phyloP scores from a whole-genome alignment of 2,329 filamentous ascomycete genomes.

The Aaosphaeria arxii region DNA sequence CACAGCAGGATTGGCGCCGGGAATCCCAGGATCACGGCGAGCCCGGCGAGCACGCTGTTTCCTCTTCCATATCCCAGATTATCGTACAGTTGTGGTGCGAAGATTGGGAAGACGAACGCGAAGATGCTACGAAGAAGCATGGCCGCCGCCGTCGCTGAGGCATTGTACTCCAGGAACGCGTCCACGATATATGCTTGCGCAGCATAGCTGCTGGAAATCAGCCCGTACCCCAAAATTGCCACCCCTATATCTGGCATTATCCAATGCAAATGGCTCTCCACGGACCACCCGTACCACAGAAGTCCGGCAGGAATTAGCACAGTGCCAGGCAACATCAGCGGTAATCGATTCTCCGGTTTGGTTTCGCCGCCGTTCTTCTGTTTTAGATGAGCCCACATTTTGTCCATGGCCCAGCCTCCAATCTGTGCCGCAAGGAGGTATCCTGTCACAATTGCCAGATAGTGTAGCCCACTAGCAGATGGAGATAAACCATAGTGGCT shows the following conservation, averaged over 20 bases:
- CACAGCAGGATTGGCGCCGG: constrained; percentile 46
- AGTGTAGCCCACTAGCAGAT: constrained; percentile 15
- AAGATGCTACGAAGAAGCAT: constrained; percentile 14
- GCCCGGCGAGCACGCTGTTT: constrained; percentile 20
- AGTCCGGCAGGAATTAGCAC: constrained; percentile 28
- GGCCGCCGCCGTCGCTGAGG: constrained; percentile 54
- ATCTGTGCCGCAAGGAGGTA: constrained; percentile 45
- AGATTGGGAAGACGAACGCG: constrained; percentile 32
- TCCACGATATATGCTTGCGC: constrained; percentile 61
- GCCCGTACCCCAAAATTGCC: constrained; percentile 42
- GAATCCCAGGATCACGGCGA: constrained; percentile 25
- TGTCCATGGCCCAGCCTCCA: constrained; percentile 45
- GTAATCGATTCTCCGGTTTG: constrained; percentile 16
- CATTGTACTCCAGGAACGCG: constrained; percentile 55
- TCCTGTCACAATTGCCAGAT: constrained; percentile 56
- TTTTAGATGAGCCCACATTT: constrained; percentile 35
- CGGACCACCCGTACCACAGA: constrained; percentile 53
- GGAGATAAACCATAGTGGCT: constrained; percentile 13
- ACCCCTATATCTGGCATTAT: constrained; percentile 52
- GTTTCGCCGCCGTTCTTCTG: constrained; percentile 8
- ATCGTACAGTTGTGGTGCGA: constrained; percentile 31
- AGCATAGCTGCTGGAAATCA: constrained; percentile 32
- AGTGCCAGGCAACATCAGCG: constrained; percentile 16
- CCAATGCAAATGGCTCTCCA: constrained; percentile 51
- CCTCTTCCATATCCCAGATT: constrained; percentile 34